Percentiles rank a stretch among this genome's conserved stretches.
Evolutionary conservation across 495 filamentous ascomycete species (phyloP).

Genomic region (Neurospora sp.): DNA sequence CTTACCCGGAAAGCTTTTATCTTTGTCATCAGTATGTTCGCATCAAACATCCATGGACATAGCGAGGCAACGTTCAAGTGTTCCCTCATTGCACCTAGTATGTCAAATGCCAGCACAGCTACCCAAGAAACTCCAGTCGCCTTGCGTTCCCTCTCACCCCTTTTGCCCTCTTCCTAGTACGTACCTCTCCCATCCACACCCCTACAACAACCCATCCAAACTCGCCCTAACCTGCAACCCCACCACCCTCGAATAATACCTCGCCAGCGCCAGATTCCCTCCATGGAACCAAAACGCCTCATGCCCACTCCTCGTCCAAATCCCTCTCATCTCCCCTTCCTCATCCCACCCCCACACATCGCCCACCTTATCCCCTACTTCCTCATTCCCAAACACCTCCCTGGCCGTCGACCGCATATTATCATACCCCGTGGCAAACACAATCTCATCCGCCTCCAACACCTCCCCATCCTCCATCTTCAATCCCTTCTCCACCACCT

Average conservation of each 20-base stretch:
- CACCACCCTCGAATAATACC: constrained; percentile 61
- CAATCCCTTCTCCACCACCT: constrained; percentile 51
- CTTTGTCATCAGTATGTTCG: not conserved
- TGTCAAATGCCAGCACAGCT: not conserved
- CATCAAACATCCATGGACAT: not conserved
- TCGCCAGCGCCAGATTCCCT: constrained; percentile 64
- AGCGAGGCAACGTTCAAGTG: not conserved
- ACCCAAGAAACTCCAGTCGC: not conserved
- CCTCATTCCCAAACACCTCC: constrained; percentile 57
- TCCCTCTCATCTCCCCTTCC: constrained; percentile 63
- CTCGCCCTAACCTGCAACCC: constrained; percentile 68
- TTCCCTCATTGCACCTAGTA: not conserved
- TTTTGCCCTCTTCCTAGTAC: not conserved
- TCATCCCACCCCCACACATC: constrained; percentile 73
- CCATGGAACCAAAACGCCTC: constrained; percentile 80
- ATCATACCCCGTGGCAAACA: constrained; percentile 75
- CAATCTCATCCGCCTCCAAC: constrained; percentile 68
- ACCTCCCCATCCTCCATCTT: constrained; percentile 56
- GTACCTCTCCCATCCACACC: not conserved
- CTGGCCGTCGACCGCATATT: constrained; percentile 62
- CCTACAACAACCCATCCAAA: constrained; percentile 39
- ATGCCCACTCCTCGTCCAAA: constrained; percentile 65
- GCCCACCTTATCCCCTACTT: constrained; percentile 49
- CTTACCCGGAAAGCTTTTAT: not conserved
- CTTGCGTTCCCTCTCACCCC: not conserved